A percentile compares a stretch with the other conserved stretches of the same genome.
Evolutionary conservation across 805 yeast species (phyloP).

Genomic region (Ogataea nakhonphanomensis): DNA sequence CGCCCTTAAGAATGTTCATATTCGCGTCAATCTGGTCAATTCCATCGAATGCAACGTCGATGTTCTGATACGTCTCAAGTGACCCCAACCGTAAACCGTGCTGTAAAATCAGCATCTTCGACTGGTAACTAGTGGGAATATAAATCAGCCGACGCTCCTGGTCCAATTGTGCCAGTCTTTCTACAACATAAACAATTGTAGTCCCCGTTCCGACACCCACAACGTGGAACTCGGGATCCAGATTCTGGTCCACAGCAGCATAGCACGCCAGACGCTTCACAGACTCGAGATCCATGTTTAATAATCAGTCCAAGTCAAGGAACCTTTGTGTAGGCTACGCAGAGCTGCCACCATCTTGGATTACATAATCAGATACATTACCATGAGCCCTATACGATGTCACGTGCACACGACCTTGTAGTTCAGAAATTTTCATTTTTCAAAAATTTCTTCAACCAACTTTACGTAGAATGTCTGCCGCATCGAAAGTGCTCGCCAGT

Average conservation of each 20-base stretch:
- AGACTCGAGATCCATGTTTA: constrained; percentile 48
- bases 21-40: constrained; percentile 90
- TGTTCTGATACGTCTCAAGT: constrained; percentile 73
- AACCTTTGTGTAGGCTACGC: neutral
- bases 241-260: constrained; percentile 85
- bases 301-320: too few species aligned
- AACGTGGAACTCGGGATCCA: constrained; percentile 65
- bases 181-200: constrained; percentile 94
- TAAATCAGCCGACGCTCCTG: constrained; percentile 61
- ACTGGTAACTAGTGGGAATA: constrained; percentile 96
- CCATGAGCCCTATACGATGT: neutral
- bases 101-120: constrained; percentile 74
- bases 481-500: constrained; percentile 89
- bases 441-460: constrained; percentile 10
- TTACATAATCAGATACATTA: too few species aligned
- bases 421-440: constrained; percentile 9
- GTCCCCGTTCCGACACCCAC: constrained; percentile 96
- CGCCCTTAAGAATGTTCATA: constrained; percentile 91
- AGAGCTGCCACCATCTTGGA: neutral
- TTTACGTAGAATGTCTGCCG: constrained; percentile 78
- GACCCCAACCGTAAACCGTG: constrained; percentile 77
- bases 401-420: neutral
- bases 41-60: constrained; percentile 96
- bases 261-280: constrained; percentile 89
- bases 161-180: constrained; percentile 72